phyloP scores from a whole-genome alignment of 2,329 filamentous ascomycete genomes.

The Stagonosporopsis tanaceti region DNA sequence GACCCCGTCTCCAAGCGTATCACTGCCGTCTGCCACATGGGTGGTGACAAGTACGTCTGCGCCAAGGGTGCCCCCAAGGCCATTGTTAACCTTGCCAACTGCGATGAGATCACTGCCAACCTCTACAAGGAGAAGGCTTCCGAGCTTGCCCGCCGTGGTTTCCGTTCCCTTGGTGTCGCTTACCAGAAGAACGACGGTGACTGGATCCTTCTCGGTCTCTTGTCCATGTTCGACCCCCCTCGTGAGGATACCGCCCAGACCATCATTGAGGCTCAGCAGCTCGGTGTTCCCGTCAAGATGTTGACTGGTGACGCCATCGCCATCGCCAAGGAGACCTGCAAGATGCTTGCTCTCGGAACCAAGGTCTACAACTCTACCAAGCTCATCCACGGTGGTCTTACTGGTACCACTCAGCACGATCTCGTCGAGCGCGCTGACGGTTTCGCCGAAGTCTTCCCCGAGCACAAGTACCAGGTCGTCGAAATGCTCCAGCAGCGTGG shows the following conservation, averaged over 20 bases:
- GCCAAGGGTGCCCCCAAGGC: slow-evolving; percentile 82
- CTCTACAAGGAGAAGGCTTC: slow-evolving; percentile 76
- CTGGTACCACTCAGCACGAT: slow-evolving; percentile 76
- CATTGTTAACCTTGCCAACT: slow-evolving; percentile 73
- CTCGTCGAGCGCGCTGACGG: slow-evolving; percentile 78
- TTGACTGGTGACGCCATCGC: slow-evolving; percentile 81
- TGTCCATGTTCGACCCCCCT: slow-evolving; percentile 82
- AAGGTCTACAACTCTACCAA: slow-evolving; percentile 84
- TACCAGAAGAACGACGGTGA: slow-evolving; percentile 78
- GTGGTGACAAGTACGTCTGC: slow-evolving; percentile 74
- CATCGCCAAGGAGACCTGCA: slow-evolving; percentile 83
- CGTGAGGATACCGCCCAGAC: slow-evolving; percentile 82
- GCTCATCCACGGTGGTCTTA: slow-evolving; percentile 78
- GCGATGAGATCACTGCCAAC: slow-evolving; percentile 69
- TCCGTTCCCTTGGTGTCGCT: slow-evolving; percentile 80
- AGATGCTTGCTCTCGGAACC: slow-evolving; percentile 80
- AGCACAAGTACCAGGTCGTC: slow-evolving; percentile 80
- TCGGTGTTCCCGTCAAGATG: slow-evolving; percentile 83
- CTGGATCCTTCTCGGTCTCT: slow-evolving; percentile 77
- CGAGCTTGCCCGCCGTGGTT: slow-evolving; percentile 80
- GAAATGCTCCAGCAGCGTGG: slow-evolving; percentile 78
- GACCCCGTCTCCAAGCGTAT: slow-evolving; percentile 84
- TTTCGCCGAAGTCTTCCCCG: slow-evolving; percentile 77
- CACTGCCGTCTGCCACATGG: slow-evolving; percentile 72
- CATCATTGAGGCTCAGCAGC: slow-evolving; percentile 77